These are phyloP conservation scores for Starmera stellimalicola DNA, from an alignment of 1,139 yeast genomes.

Conservation along the genomic window DNA sequence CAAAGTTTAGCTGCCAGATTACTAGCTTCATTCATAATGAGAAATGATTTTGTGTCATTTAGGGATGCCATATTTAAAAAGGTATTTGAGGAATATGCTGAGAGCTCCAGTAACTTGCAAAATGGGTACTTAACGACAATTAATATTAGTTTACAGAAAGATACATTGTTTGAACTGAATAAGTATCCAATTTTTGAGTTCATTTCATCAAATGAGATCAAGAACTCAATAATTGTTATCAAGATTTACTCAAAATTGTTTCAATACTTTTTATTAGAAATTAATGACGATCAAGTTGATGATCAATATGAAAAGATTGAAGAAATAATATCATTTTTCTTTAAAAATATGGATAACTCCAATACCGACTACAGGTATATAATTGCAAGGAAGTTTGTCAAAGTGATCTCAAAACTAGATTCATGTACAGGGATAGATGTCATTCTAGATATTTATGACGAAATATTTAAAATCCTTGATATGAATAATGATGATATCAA, in stretches of 20 bases:
- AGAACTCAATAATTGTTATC: conserved; percentile 13
- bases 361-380: conserved; percentile 24
- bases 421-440: conserved; percentile 18
- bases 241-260: conserved; percentile 19
- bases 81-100: conserved; percentile 9
- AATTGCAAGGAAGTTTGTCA: conserved; percentile 24
- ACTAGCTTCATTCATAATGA: conserved; percentile 21
- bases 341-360: conserved; percentile 22
- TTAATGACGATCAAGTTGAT: conserved; percentile 5
- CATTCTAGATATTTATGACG: conserved; percentile 14
- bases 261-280: conserved; percentile 4
- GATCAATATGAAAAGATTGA: conserved; percentile 30
- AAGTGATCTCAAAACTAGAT: conserved; percentile 19
- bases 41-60: conserved; percentile 14
- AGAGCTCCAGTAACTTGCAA: conserved; percentile 4
- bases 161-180: conserved; percentile 5
- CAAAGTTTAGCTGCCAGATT: conserved; percentile 23
- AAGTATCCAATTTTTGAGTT: conserved; percentile 4
- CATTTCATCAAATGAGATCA: conserved; percentile 6
- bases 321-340: conserved; percentile 35
- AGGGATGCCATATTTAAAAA: conserved; percentile 22
- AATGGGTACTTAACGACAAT: conserved; percentile 12
- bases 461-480: conserved; percentile 10
- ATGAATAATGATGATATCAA: conserved; percentile 19
- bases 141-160: conserved; percentile 15